A percentile compares a stretch with the other conserved stretches of the same genome.
Evolutionary conservation across 805 yeast genomes (phyloP).

Genomic region (Kuraishia ogatae): DNA sequence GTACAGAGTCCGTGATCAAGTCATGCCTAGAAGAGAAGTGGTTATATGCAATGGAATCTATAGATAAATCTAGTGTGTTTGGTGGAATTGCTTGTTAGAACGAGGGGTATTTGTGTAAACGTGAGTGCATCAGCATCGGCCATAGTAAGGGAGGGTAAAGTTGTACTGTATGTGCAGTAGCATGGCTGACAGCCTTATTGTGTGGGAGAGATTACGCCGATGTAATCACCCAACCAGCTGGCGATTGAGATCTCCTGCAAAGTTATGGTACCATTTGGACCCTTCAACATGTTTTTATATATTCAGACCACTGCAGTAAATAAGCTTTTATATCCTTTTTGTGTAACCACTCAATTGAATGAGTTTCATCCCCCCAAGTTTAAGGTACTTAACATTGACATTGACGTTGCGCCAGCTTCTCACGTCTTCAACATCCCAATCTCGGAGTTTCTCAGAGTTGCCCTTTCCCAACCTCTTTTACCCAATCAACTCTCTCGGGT

Average conservation of each 20-base stretch:
- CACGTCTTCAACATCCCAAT: too few species aligned
- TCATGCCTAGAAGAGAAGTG: neutral
- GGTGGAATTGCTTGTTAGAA: neutral
- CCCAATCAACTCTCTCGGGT: neutral
- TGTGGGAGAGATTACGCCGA: neutral
- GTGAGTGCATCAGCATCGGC: neutral
- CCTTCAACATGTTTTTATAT: neutral
- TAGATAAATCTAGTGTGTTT: neutral
- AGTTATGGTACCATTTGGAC: neutral
- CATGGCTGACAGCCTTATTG: neutral
- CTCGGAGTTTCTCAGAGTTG: too few species aligned
- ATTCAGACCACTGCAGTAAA: neutral
- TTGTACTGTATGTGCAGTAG: neutral
- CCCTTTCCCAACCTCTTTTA: too few species aligned
- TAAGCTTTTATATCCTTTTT: neutral
- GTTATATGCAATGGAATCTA: neutral
- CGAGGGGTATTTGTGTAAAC: neutral
- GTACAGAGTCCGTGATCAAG: neutral
- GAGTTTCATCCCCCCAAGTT: too few species aligned
- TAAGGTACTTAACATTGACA: too few species aligned
- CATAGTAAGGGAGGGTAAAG: too few species aligned
- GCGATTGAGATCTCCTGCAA: neutral
- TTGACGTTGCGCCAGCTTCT: too few species aligned
- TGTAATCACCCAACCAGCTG: neutral
- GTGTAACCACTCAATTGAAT: too few species aligned